Conservation (phyloP, 2,329 filamentous ascomycete species). For the Penicillium rolfsii region DNA sequence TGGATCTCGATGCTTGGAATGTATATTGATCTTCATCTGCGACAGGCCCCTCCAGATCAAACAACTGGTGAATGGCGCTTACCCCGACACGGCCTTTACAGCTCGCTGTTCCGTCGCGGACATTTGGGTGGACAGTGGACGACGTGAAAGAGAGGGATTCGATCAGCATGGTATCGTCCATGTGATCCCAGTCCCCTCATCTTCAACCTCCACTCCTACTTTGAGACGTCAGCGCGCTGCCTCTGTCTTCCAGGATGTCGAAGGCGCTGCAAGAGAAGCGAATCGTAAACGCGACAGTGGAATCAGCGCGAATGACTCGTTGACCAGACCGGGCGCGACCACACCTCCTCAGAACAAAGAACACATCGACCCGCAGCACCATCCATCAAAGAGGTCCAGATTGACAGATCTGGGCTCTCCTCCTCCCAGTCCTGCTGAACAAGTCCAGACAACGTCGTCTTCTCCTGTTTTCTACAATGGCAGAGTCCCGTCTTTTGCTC, state of each 20-base stretch:
- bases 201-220: conserved; percentile 3
- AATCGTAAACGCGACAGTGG: conserved; percentile 19
- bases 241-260: conserved; percentile 44
- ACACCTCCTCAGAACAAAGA: background rate
- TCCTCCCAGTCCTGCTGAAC: background rate
- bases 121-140: conserved; percentile 44
- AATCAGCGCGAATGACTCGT: background rate
- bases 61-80: conserved; percentile 42
- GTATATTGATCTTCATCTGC: conserved; percentile 7
- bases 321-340: background rate
- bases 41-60: conserved; percentile 42
- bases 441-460: background rate
- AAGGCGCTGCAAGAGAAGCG: conserved; percentile 27
- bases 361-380: background rate
- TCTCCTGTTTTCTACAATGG: background rate
- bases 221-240: conserved; percentile 32
- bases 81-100: conserved; percentile 38
- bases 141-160: conserved; percentile 37
- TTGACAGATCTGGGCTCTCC: background rate
- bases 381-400: background rate
- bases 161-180: conserved; percentile 42
- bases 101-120: conserved; percentile 41
- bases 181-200: conserved; percentile 39
- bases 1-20: background rate
- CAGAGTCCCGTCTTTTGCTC: background rate